A percentile compares a stretch with the other conserved stretches of the same genome.
Conservation (phyloP, 805 yeast genomes). For the Clavispora fructus region DNA sequence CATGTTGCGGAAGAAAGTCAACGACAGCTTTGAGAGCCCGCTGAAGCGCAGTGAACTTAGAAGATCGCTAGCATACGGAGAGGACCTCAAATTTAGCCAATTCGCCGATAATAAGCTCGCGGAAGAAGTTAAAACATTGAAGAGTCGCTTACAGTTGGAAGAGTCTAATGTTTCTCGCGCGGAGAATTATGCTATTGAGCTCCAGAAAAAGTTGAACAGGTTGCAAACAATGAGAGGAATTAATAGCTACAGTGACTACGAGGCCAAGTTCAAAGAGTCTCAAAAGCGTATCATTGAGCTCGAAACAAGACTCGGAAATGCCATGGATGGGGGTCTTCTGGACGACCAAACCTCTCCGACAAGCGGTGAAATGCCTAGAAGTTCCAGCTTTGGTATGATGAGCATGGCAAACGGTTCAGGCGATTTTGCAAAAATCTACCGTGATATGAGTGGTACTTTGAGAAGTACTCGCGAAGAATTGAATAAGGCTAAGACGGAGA, state of each 20-base stretch:
- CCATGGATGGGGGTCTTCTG: conserved; percentile 11
- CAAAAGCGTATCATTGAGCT: conserved; percentile 29
- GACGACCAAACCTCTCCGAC: background rate
- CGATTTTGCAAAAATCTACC: conserved; percentile 46
- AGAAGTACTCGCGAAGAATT: conserved; percentile 41
- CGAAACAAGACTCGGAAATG: conserved; percentile 23
- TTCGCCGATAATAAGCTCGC: conserved; percentile 9
- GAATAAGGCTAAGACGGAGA: conserved; percentile 35
- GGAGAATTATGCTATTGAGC: conserved; percentile 42
- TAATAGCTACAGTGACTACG: conserved; percentile 29
- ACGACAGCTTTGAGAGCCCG: conserved; percentile 13
- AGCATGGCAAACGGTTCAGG: conserved; percentile 18
- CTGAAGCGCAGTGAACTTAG: conserved; percentile 17
- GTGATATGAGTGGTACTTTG: conserved; percentile 44
- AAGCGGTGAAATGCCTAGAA: conserved; percentile 9
- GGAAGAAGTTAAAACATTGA: conserved; percentile 46
- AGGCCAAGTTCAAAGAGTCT: conserved; percentile 30
- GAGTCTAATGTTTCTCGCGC: conserved; percentile 47
- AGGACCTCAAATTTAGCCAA: conserved; percentile 17
- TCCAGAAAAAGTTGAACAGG: conserved; percentile 38
- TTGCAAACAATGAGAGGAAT: conserved; percentile 38
- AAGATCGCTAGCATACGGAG: conserved; percentile 32
- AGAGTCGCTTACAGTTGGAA: conserved; percentile 46
- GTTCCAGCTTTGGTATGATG: conserved; percentile 31
- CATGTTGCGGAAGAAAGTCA: conserved; percentile 45